Conservation (phyloP, 345 rosid species). For the Populus simonii region DNA sequence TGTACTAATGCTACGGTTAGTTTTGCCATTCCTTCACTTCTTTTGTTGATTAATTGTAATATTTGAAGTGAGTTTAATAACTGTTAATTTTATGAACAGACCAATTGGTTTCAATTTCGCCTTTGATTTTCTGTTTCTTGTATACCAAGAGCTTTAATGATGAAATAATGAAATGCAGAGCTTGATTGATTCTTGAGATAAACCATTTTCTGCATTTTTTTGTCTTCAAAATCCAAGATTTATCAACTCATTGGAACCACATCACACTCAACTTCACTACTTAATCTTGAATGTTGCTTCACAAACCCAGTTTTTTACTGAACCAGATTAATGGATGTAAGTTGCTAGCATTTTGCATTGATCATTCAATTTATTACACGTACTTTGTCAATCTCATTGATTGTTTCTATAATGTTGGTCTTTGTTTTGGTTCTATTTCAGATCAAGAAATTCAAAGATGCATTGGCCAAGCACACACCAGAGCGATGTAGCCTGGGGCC, state of each 20-base stretch:
- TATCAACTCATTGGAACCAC: not conserved
- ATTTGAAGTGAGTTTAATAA: not conserved
- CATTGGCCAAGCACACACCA: constrained; percentile 75
- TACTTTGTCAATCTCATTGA: not conserved
- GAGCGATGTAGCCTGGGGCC: constrained; percentile 80
- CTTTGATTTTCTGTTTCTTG: not conserved
- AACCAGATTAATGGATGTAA: not conserved
- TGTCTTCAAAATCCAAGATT: not conserved
- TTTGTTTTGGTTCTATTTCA: constrained; percentile 20
- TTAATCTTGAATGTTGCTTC: not conserved
- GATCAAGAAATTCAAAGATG: constrained; percentile 93
- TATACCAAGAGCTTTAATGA: not conserved
- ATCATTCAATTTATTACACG: not conserved
- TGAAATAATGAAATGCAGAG: not conserved
- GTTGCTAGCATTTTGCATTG: not conserved
- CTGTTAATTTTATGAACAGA: not conserved
- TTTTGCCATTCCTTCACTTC: not conserved
- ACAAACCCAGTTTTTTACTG: not conserved
- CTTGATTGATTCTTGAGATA: not conserved
- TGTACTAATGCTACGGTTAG: constrained; percentile 96
- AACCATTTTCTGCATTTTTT: not conserved
- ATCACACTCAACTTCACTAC: not conserved
- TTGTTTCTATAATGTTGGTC: not conserved
- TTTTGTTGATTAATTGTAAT: not conserved
- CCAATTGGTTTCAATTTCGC: not conserved